Evolutionary conservation across 306 rosid genomes (phyloP), one percentile per base, ranked within the genome.

Genomic region (Cucurbita argyrosperma): DNA sequence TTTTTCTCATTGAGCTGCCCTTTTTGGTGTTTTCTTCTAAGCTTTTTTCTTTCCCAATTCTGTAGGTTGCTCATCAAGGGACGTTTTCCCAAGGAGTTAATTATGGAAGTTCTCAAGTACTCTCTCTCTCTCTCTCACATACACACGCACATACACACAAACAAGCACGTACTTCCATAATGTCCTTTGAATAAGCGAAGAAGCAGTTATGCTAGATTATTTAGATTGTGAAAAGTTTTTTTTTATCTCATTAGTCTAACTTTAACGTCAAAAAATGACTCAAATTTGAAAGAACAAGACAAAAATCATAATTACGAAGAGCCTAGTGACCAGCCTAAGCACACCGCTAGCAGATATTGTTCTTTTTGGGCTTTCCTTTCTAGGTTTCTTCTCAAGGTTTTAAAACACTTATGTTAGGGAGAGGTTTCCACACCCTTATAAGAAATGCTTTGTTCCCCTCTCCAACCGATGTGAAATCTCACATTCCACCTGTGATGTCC

Each of bases 21-120:
- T 50, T 19, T 15, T 70, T 49, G 40, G 42, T 26, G 57, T 70
- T 50, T 49, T 50, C 60, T 26, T 70, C 74, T 70, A 38, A 70
- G 9, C 60, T 35, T 51, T 47, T 70, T 37, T 70, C 42, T 35
- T 70, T 14, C 15, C 61, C 1, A 10, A 59, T 76, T 57, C 59
- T 63, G 52, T 87, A 91, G 97, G 77, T 88, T 78, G 80, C 81
- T 72, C 90, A 76, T 79, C 96, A 88, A 84, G 92, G 88, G 74
- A 85, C 98, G 81, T 90, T 89, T 82, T 82, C 96, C 8, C 92
- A 91, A 76, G 86, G 85, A 47, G 90, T 81, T 79, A 80, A 26
- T 76, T 90, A 91, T 82, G 45, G 92, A 55, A 87, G 81, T 82
- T 82, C 97, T 79, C 97, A 94, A 86, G 96, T 91, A 89, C 75